Conservation (phyloP, 305 asterid species). For the Fraxinus nigra region DNA sequence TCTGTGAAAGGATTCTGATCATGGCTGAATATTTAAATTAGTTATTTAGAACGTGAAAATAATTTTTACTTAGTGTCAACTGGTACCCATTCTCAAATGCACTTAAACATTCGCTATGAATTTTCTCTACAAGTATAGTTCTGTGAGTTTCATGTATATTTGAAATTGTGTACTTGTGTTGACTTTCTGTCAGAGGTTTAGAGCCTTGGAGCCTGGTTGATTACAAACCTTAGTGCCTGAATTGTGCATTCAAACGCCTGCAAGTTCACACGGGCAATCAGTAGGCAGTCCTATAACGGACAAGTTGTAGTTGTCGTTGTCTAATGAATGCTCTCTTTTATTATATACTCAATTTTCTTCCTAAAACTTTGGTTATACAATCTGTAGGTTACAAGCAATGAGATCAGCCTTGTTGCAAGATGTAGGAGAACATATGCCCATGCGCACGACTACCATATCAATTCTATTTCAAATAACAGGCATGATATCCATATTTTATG, state of each 20-base stretch:
- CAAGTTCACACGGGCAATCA: background rate
- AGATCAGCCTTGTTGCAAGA: conserved; percentile 85
- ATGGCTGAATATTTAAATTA: background rate
- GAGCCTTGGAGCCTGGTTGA: conserved; percentile 9
- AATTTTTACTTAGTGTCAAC: conserved; percentile 9
- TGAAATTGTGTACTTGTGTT: background rate
- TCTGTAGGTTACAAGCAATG: conserved; percentile 79
- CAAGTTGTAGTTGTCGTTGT: conserved; percentile 11
- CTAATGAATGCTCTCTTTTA: conserved; percentile 15
- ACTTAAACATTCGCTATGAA: background rate
- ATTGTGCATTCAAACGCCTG: conserved; percentile 9
- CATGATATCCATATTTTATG: conserved; percentile 28
- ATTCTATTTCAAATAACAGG: conserved; percentile 98
- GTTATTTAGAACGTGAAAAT: conserved; percentile 3
- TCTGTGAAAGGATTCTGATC: background rate
- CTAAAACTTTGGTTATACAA: conserved; percentile 23
- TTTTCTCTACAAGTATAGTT: conserved; percentile 1
- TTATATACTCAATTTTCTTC: conserved; percentile 11
- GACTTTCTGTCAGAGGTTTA: conserved; percentile 5
- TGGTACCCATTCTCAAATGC: conserved; percentile 7
- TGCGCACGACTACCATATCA: conserved; percentile 98
- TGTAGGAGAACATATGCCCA: conserved; percentile 97
- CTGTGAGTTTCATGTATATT: conserved; percentile 8
- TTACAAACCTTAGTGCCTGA: background rate
- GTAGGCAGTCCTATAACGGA: conserved; percentile 6